Evolutionary conservation across 2,329 filamentous ascomycete genomes (phyloP).

Genomic region (Aspergillus cejpii): DNA sequence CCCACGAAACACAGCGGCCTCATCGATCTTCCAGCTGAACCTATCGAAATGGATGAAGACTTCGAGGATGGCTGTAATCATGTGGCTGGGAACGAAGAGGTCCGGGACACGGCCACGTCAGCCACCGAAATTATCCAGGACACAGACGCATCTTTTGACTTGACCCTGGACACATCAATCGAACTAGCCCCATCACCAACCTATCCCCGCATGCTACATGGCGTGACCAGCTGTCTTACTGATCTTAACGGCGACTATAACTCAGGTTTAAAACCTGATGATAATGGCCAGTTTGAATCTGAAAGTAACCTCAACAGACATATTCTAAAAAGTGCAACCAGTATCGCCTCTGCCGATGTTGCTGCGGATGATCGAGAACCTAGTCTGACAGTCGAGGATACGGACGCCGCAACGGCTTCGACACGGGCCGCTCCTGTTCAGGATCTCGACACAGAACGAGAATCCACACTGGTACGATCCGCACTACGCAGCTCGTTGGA

Average conservation of each 20-base stretch:
- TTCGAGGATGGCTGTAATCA: slow-evolving; percentile 5
- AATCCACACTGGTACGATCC: slow-evolving; percentile 32
- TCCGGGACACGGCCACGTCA: slow-evolving; percentile 17
- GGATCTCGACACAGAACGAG: slow-evolving; percentile 27
- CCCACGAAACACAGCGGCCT: slow-evolving; percentile 11
- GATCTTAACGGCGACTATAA: slow-evolving; percentile 5
- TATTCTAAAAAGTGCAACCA: slow-evolving; percentile 1
- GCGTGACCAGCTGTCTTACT: slow-evolving; percentile 7
- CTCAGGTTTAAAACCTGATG: slow-evolving; percentile 12
- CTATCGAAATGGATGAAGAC: slow-evolving; percentile 9
- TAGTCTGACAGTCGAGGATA: slow-evolving; percentile 3
- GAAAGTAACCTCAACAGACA: neutral
- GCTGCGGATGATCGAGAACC: slow-evolving; percentile 10
- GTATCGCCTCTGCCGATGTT: neutral
- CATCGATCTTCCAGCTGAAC: slow-evolving; percentile 9
- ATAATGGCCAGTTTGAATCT: slow-evolving; percentile 2
- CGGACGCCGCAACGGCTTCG: slow-evolving; percentile 2
- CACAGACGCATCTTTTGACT: slow-evolving; percentile 14
- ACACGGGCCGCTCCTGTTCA: slow-evolving; percentile 16
- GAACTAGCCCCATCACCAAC: slow-evolving; percentile 9
- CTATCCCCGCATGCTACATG: slow-evolving; percentile 21
- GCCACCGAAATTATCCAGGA: slow-evolving; percentile 8
- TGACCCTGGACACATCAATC: slow-evolving; percentile 8
- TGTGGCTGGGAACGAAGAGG: slow-evolving; percentile 4
- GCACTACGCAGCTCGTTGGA: slow-evolving; percentile 35